Evolutionary conservation across 1,284 basidiomycete species (phyloP).

Genomic region (Puccinia horiana): DNA sequence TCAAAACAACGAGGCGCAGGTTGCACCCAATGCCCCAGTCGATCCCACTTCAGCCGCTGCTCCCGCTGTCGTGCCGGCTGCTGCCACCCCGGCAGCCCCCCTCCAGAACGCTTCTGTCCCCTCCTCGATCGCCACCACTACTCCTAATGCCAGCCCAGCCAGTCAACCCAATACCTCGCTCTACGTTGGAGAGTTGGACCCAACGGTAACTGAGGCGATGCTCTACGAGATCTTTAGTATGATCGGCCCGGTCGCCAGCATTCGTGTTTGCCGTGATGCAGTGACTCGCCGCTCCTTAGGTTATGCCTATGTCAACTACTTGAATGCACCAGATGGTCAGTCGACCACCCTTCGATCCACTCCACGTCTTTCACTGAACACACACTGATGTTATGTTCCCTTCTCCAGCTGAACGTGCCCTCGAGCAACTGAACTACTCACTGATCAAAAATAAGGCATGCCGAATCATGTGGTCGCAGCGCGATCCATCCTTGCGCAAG

Average conservation of each 20-base stretch:
- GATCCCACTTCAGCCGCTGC: conserved; percentile 46
- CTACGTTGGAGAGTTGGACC: conserved; percentile 98
- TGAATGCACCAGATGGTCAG: conserved; percentile 88
- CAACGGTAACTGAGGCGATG: conserved; percentile 97
- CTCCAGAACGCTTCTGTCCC: conserved; percentile 49
- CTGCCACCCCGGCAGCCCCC: conserved; percentile 50
- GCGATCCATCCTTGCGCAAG: conserved; percentile 98
- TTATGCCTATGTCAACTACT: conserved; percentile 99
- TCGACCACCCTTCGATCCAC: conserved; percentile 51
- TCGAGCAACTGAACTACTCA: conserved; percentile 99
- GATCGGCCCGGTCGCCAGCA: conserved; percentile 98
- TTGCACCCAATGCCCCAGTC: conserved; percentile 3
- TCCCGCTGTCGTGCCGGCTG: conserved; percentile 39
- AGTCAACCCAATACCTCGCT: conserved; percentile 68
- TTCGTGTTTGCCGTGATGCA: conserved; percentile 99
- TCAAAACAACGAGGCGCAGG: conserved; percentile 30
- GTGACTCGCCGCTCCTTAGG: conserved; percentile 99
- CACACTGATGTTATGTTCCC: neutral
- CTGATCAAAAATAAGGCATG: conserved; percentile 97
- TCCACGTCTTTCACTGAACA: neutral
- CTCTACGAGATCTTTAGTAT: conserved; percentile 99
- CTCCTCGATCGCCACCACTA: conserved; percentile 44
- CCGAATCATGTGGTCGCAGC: conserved; percentile 99
- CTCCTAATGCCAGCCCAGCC: conserved; percentile 45
- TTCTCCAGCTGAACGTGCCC: conserved; percentile 81